Evolutionary conservation across 2,329 filamentous ascomycete genomes (phyloP), one percentile per base, ranked within the genome.

Genomic region (Penicillium hordei): DNA sequence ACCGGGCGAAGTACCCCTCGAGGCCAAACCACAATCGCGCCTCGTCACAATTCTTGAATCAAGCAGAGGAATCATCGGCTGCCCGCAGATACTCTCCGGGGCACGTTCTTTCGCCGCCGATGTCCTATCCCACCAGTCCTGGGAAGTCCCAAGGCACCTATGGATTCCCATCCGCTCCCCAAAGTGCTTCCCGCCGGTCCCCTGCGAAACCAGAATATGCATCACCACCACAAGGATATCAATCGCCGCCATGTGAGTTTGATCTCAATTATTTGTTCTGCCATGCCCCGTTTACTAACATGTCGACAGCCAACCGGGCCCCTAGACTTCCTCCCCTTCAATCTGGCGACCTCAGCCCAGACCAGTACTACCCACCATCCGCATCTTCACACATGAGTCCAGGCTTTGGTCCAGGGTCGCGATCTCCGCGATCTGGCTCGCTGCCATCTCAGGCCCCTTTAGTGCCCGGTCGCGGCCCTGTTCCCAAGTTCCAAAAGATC

Each of bases 41-140:
- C 59, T 91, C 85, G 61, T 85, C 91, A 67, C 89, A 93, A 73
- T 89, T 89, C 65, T 77, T 87, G 46, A 80, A 88, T 50, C 87
- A 87, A 64, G 56, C 65, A 25, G 87, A 93, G 70, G 87, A 90
- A 58, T 94, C 91, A 43, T 83, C 90, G 50, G 91, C 91, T 57
- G 90, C 92, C 59, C 90, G 95, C 74, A 87, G 93, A 72, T 97
- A 97, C 78, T 97, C 93, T 46, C 94, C 93, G 63, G 97, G 97
- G 93, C 93, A 96, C 74, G 85, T 86, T 17, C 80, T 95, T 60
- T 91, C 92, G 60, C 90, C 92, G 40, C 86, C 88, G 34, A 89
- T 90, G 55, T 87, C 91, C 34, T 95, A 95, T 77, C 83, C 85
- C 72, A 82, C 78, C 78, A 89, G 80, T 73, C 85, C 81, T 61